Evolutionary conservation across 202 grass and related monocot genomes (phyloP).

Genomic region (Schoenoplectus tabernaemontani): DNA sequence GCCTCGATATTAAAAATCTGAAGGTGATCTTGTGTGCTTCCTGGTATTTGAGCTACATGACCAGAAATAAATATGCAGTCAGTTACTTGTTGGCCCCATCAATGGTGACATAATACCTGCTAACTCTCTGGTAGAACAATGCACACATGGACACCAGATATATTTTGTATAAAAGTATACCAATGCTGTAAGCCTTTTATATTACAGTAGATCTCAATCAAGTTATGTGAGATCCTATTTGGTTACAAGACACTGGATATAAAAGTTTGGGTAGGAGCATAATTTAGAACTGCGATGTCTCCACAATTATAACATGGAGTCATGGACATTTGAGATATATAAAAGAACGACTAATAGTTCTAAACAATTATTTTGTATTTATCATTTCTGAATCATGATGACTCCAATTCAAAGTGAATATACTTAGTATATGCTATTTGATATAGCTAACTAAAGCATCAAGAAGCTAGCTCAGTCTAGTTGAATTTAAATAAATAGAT

Average conservation of each 20-base stretch:
- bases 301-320: not conserved
- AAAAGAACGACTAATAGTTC: not conserved
- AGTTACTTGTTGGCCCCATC: not conserved
- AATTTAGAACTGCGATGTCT: not conserved
- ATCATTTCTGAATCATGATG: not conserved
- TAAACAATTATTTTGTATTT: not conserved
- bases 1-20: conserved; percentile 96
- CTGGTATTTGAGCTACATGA: conserved; percentile 86
- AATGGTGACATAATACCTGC: not conserved
- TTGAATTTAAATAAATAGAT: not conserved
- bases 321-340: not conserved
- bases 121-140: not conserved
- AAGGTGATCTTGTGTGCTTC: conserved; percentile 91
- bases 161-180: not conserved
- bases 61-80: conserved; percentile 3
- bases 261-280: not conserved
- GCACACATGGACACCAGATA: not conserved
- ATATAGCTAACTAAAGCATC: not conserved
- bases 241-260: not conserved
- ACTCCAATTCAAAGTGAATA: not conserved
- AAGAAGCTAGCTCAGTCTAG: not conserved
- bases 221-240: not conserved
- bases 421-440: not conserved
- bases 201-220: not conserved
- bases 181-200: not conserved